phyloP scores from a whole-genome alignment of 2,329 filamentous ascomycete species.

The Trichoderma arundinaceum region DNA sequence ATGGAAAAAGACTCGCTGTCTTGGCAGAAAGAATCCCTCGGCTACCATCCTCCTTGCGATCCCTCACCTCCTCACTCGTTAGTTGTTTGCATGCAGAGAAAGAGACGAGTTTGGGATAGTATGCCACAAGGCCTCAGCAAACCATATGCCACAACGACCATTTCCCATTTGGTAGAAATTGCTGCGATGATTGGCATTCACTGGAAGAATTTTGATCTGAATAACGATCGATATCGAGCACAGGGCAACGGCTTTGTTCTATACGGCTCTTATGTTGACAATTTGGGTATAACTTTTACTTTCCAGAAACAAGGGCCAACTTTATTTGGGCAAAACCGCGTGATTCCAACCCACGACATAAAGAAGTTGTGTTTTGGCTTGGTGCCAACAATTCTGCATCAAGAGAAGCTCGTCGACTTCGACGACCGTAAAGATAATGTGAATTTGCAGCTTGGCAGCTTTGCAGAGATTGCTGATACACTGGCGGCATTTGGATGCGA shows the following conservation, averaged over 20 bases:
- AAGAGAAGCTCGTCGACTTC: background rate
- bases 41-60: background rate
- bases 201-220: conserved; percentile 6
- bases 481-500: conserved; percentile 1
- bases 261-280: conserved; percentile 2
- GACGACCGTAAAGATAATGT: background rate
- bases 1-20: conserved; percentile 5
- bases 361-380: conserved; percentile 4
- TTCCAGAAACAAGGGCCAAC: conserved; percentile 8
- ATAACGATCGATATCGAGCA: conserved; percentile 3
- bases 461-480: conserved; percentile 1
- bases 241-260: conserved; percentile 4
- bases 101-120: conserved; percentile 6
- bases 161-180: background rate
- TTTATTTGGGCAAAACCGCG: background rate
- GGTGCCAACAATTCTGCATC: background rate
- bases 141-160: conserved; percentile 7
- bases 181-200: conserved; percentile 8
- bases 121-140: background rate
- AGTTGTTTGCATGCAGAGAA: conserved; percentile 9
- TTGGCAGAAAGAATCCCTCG: conserved; percentile 5
- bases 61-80: conserved; percentile 1
- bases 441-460: background rate
- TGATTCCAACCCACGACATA: background rate
- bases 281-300: background rate